Conservation (phyloP, 2,329 filamentous ascomycete genomes). For the Paramyrothecium sp. region DNA sequence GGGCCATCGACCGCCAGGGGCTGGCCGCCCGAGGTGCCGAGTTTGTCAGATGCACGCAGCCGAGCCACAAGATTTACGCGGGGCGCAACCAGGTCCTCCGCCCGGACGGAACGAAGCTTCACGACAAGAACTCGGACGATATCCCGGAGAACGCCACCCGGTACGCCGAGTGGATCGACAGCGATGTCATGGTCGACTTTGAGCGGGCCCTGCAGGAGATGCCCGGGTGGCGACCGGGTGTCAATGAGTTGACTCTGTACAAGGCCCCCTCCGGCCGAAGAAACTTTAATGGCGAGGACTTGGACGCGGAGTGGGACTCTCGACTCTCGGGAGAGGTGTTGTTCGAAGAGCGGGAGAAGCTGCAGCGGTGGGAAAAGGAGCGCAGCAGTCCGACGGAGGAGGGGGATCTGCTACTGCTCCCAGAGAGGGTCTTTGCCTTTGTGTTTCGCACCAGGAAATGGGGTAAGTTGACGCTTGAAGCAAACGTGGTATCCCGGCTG, state of each 20-base stretch:
- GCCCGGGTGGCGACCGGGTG: neutral
- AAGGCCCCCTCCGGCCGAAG: conserved; percentile 1
- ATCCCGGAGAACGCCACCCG: too few species aligned
- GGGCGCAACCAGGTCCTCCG: too few species aligned
- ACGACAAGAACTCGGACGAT: too few species aligned
- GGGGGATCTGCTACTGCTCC: conserved; percentile 27
- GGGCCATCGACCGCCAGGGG: too few species aligned
- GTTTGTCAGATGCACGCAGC: too few species aligned
- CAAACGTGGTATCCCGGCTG: too few species aligned
- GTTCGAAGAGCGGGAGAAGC: conserved; percentile 2
- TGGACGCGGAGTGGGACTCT: too few species aligned
- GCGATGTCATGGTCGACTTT: conserved; percentile 29
- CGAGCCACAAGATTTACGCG: too few species aligned
- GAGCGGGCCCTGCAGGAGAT: conserved; percentile 16
- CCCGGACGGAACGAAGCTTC: too few species aligned
- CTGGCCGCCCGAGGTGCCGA: too few species aligned
- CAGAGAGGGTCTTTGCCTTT: conserved; percentile 29
- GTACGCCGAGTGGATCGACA: conserved; percentile 15
- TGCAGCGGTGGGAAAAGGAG: neutral
- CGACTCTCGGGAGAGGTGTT: conserved; percentile 2
- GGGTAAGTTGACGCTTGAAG: conserved; percentile 18
- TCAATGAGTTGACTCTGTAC: conserved; percentile 1
- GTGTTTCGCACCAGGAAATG: conserved; percentile 29
- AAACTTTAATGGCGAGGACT: neutral
- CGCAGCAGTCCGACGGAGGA: conserved; percentile 9